Percentiles rank a stretch among this genome's conserved stretches.
Conservation (phyloP, 305 asterid species). For the Solanum hybrid region DNA sequence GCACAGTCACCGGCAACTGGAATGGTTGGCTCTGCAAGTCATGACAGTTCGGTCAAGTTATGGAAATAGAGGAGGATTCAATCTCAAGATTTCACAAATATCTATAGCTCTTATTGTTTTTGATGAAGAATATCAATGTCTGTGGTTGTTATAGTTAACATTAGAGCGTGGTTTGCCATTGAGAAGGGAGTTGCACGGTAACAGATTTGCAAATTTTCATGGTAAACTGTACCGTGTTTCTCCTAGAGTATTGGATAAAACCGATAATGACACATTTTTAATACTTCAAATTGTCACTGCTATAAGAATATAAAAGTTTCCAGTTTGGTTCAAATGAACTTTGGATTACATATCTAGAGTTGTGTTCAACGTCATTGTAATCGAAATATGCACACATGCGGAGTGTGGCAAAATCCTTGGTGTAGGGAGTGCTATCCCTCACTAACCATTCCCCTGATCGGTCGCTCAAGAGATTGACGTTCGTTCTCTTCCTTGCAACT, state of each 20-base stretch:
- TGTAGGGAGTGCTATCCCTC: not conserved
- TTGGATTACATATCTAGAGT: not conserved
- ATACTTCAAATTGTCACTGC: not conserved
- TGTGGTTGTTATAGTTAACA: not conserved
- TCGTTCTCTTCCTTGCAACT: too few species aligned
- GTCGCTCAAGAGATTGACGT: too few species aligned
- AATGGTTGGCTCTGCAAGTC: constrained; percentile 95
- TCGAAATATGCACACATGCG: not conserved
- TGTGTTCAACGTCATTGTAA: not conserved
- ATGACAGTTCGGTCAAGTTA: constrained; percentile 82
- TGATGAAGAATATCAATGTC: not conserved
- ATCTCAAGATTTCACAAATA: not conserved
- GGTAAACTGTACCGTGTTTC: not conserved
- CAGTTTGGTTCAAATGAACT: not conserved
- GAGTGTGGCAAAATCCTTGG: not conserved
- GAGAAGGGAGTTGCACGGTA: not conserved
- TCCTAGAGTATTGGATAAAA: not conserved
- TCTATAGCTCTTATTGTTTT: not conserved
- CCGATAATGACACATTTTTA: not conserved
- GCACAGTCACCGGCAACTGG: constrained; percentile 82
- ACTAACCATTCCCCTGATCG: too few species aligned
- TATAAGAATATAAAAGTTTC: not conserved
- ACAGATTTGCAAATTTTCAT: not conserved
- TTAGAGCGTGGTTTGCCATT: not conserved
- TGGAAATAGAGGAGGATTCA: constrained; percentile 51